These are phyloP conservation scores for Escovopsis sp. DNA, from an alignment of 2,329 filamentous ascomycete species.

Conservation along the genomic window DNA sequence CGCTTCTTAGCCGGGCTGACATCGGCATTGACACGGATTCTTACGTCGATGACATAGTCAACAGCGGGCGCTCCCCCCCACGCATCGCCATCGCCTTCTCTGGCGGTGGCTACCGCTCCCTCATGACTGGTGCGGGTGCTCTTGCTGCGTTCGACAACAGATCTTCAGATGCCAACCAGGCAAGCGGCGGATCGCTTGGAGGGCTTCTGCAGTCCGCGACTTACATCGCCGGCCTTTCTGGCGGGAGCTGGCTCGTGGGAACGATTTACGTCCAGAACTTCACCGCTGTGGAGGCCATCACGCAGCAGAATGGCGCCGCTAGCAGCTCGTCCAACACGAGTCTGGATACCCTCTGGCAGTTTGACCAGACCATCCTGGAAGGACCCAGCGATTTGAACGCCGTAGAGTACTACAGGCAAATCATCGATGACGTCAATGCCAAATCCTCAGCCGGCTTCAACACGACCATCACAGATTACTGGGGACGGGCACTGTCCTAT, in stretches of 20 bases:
- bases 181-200: constrained; percentile 35
- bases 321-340: constrained; percentile 14
- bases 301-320: no score
- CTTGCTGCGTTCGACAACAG: constrained; percentile 60
- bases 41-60: constrained; percentile 7
- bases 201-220: constrained; percentile 63
- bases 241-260: constrained; percentile 63
- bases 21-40: constrained; percentile 8
- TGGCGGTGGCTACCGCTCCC: constrained; percentile 64
- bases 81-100: constrained; percentile 57
- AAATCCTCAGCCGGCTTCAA: constrained; percentile 44
- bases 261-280: constrained; percentile 66
- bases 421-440: constrained; percentile 40
- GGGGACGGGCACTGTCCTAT: constrained; percentile 62
- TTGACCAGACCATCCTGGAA: constrained; percentile 21
- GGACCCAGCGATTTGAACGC: constrained; percentile 14
- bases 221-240: constrained; percentile 59
- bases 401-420: constrained; percentile 42
- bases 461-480: constrained; percentile 65
- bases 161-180: constrained; percentile 37
- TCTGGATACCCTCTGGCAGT: constrained; percentile 20
- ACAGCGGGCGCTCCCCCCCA: constrained; percentile 14
- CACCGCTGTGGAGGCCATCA: constrained; percentile 39
- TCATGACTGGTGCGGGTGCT: constrained; percentile 63
- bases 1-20: constrained; percentile 7